phyloP scores from a whole-genome alignment of 768 basidiomycete genomes.

The Psilocybe tampanensis region DNA sequence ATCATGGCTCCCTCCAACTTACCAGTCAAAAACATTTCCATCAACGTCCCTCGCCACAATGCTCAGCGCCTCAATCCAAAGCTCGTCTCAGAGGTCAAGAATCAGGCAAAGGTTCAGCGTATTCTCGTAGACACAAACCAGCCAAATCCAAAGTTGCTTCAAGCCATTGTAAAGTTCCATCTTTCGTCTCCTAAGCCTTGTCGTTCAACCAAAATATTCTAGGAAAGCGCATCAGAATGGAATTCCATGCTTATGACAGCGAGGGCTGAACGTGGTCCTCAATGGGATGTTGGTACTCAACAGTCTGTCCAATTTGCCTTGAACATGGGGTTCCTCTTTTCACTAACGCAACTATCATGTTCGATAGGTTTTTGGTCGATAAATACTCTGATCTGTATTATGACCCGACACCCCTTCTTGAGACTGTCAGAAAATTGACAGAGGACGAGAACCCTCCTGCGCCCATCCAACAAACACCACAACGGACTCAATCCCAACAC shows the following conservation, averaged over 20 bases:
- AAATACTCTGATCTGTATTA: conserved; percentile 73
- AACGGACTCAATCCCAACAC: conserved; percentile 7
- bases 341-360: not conserved
- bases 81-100: conserved; percentile 59
- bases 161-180: conserved; percentile 63
- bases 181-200: not conserved
- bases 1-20: conserved; percentile 68
- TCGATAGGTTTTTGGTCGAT: conserved; percentile 72
- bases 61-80: conserved; percentile 72
- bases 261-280: conserved; percentile 80
- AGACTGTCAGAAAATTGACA: conserved; percentile 49
- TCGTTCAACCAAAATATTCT: not conserved
- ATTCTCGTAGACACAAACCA: conserved; percentile 62
- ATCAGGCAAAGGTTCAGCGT: conserved; percentile 49
- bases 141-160: conserved; percentile 63
- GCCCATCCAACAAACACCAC: not conserved
- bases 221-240: conserved; percentile 86
- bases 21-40: conserved; percentile 55
- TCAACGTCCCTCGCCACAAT: conserved; percentile 75
- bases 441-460: conserved; percentile 32
- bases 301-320: conserved; percentile 52
- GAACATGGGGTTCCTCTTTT: not conserved
- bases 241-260: conserved; percentile 80
- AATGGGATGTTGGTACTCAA: conserved; percentile 88
- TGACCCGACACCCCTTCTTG: conserved; percentile 61